Evolutionary conservation across 331 rosid genomes (phyloP).

Genomic region (Prunus yedoensis): DNA sequence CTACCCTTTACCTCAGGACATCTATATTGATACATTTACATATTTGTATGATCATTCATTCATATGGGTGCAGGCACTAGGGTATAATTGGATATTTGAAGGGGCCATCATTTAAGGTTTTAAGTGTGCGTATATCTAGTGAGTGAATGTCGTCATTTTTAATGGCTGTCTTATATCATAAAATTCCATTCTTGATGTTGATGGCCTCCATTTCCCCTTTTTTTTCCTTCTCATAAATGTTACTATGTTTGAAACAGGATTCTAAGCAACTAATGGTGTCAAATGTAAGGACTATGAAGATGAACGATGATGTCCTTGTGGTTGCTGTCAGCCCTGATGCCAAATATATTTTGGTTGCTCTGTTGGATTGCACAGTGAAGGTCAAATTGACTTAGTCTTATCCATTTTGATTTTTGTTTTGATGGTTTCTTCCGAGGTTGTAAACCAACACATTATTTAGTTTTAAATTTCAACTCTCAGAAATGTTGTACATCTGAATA

Average conservation of each 20-base stretch:
- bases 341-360: constrained; percentile 83
- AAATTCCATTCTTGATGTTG: constrained; percentile 1
- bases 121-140: not conserved
- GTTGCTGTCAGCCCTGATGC: constrained; percentile 88
- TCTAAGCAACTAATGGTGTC: constrained; percentile 60
- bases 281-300: constrained; percentile 71
- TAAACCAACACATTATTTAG: constrained; percentile 1
- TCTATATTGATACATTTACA: not conserved
- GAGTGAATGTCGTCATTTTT: not conserved
- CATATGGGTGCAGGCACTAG: not conserved
- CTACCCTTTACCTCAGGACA: not conserved
- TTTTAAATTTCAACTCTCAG: not conserved
- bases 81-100: not conserved
- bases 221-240: not conserved
- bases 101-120: not conserved
- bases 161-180: not conserved
- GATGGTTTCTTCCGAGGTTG: not conserved
- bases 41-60: not conserved
- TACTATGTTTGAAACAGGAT: constrained; percentile 42
- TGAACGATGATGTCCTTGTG: constrained; percentile 84
- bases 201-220: not conserved
- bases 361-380: constrained; percentile 86
- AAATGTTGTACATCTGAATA: not conserved
- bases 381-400: constrained; percentile 38
- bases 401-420: not conserved